Percentiles rank a stretch among this genome's conserved stretches.
phyloP scores from a whole-genome alignment of 2,329 filamentous ascomycete species.

The Aplosporella prunicola region DNA sequence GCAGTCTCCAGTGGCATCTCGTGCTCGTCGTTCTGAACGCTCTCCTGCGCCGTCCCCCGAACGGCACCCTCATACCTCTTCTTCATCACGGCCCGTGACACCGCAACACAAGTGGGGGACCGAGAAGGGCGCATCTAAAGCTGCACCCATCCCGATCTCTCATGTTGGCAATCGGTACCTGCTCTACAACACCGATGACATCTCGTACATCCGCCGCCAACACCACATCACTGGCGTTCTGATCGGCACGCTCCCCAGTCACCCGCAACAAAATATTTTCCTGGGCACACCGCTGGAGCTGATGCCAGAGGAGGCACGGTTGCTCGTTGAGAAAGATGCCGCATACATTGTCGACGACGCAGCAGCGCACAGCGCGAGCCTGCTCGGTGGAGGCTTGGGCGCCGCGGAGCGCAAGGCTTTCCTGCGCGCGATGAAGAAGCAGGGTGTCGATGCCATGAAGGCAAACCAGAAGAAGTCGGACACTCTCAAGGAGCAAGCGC shows the following conservation, averaged over 20 bases:
- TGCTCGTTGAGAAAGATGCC: conserved; percentile 67
- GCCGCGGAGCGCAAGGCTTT: conserved; percentile 53
- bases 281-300: conserved; percentile 80
- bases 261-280: conserved; percentile 91
- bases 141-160: conserved; percentile 66
- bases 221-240: conserved; percentile 81
- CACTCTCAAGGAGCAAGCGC: conserved; percentile 22
- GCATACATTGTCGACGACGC: conserved; percentile 76
- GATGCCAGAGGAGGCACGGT: conserved; percentile 77
- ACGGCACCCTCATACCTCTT: too few species aligned
- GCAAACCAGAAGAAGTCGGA: conserved; percentile 42
- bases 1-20: too few species aligned
- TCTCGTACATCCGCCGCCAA: conserved; percentile 65
- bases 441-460: conserved; percentile 43
- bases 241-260: conserved; percentile 80
- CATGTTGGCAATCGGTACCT: conserved; percentile 72
- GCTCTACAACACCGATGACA: conserved; percentile 76
- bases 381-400: conserved; percentile 44
- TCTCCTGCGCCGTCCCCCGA: too few species aligned
- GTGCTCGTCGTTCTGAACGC: too few species aligned
- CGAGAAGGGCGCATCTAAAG: too few species aligned
- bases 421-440: conserved; percentile 44
- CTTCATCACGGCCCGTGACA: too few species aligned
- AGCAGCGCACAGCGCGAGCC: conserved; percentile 55
- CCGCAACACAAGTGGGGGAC: too few species aligned